Evolutionary conservation across 129 eudicot species (phyloP).

Genomic region (Tagetes erecta): DNA sequence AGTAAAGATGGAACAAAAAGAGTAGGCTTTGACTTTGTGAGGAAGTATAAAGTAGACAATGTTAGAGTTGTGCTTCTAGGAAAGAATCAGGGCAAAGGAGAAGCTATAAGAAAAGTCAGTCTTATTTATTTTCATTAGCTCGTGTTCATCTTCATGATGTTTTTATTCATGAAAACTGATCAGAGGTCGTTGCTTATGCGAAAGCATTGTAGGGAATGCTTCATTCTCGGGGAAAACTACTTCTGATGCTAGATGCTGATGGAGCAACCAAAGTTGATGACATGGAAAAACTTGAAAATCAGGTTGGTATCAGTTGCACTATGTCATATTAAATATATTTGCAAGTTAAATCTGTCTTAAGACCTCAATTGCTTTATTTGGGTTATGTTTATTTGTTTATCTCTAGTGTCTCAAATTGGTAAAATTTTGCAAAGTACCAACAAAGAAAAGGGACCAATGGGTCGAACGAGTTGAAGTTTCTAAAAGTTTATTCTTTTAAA

Average conservation of each 20-base stretch:
- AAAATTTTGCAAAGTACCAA: neutral
- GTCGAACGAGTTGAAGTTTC: neutral
- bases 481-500: neutral
- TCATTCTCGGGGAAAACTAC: conserved; percentile 90
- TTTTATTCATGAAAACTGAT: conserved; percentile 40
- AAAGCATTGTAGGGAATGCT: conserved; percentile 99
- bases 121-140: conserved; percentile 21
- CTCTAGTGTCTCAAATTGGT: neutral
- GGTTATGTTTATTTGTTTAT: neutral
- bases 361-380: neutral
- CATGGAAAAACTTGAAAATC: conserved; percentile 92
- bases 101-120: conserved; percentile 99
- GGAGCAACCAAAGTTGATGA: conserved; percentile 97
- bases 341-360: neutral
- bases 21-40: conserved; percentile 82
- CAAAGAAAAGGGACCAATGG: neutral
- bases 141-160: neutral
- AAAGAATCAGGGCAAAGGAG: conserved; percentile 95
- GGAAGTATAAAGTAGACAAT: conserved; percentile 69
- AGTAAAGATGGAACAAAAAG: conserved; percentile 80
- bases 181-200: conserved; percentile 77
- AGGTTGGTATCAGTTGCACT: conserved; percentile 48
- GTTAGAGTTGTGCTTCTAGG: conserved; percentile 95
- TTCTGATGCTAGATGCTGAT: conserved; percentile 98
- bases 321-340: neutral